Percentiles rank a stretch among this genome's conserved stretches.
Evolutionary conservation across 306 rosid species (phyloP).

Genomic region (Castanopsis chinensis): DNA sequence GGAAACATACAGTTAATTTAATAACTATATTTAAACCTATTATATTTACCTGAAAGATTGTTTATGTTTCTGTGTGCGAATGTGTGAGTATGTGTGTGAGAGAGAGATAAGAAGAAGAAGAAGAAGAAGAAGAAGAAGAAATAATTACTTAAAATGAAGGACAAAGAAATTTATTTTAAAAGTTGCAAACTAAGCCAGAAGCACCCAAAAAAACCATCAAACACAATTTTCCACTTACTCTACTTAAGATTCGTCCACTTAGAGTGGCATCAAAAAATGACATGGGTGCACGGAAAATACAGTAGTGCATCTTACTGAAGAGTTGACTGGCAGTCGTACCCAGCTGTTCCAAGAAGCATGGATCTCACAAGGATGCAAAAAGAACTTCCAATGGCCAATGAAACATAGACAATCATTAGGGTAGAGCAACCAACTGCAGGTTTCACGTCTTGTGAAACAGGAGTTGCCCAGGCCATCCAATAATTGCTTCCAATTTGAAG

Average conservation of each 20-base stretch:
- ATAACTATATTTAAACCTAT: neutral
- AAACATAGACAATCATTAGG: conserved; percentile 44
- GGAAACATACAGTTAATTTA: neutral
- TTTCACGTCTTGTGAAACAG: conserved; percentile 36
- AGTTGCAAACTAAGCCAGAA: neutral
- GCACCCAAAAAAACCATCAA: neutral
- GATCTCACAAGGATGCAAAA: conserved; percentile 37
- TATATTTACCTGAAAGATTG: neutral
- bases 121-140: neutral
- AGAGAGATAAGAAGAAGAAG: too few relatives aligned
- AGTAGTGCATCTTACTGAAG: conserved; percentile 51
- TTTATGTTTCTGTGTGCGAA: neutral
- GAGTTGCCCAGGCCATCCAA: conserved; percentile 78
- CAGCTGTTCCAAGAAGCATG: conserved; percentile 35
- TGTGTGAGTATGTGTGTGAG: neutral
- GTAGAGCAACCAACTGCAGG: conserved; percentile 26
- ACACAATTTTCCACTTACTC: conserved; percentile 33
- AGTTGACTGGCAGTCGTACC: conserved; percentile 51
- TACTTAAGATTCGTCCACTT: conserved; percentile 58
- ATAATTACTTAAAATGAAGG: neutral
- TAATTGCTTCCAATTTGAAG: conserved; percentile 65
- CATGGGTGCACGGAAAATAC: conserved; percentile 64
- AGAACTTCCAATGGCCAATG: conserved; percentile 52
- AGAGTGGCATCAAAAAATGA: conserved; percentile 69
- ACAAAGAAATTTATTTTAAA: neutral